Percentiles rank a stretch among this genome's conserved stretches.
Evolutionary conservation across 2,329 filamentous ascomycete species (phyloP).

Genomic region (Thermothelomyces thermophilus): DNA sequence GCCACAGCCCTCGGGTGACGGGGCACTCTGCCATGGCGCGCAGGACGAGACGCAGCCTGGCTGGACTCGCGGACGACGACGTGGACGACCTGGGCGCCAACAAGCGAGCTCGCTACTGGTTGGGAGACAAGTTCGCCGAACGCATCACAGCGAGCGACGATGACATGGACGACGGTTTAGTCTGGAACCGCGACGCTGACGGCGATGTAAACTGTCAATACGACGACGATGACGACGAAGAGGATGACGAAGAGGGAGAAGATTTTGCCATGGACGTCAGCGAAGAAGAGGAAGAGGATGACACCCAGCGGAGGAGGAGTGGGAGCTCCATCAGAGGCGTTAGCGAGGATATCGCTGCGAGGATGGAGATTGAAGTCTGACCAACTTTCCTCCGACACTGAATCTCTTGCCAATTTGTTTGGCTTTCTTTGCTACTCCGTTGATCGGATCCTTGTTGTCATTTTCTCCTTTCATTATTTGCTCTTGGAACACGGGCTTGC

Average conservation of each 20-base stretch:
- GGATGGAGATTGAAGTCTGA: conserved; percentile 53
- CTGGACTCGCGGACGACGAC: conserved; percentile 28
- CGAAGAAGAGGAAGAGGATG: conserved; percentile 35
- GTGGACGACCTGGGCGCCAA: conserved; percentile 50
- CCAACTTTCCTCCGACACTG: too few relatives aligned
- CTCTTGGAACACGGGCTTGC: background rate
- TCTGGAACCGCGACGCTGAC: conserved; percentile 54
- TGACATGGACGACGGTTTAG: conserved; percentile 46
- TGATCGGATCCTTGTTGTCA: conserved; percentile 9
- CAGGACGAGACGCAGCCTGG: conserved; percentile 19
- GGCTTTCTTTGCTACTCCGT: background rate
- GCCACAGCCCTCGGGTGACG: conserved; percentile 47
- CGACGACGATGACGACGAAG: conserved; percentile 39
- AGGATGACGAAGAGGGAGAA: conserved; percentile 32
- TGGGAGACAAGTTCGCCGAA: conserved; percentile 59
- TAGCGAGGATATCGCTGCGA: conserved; percentile 56
- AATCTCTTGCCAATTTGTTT: background rate
- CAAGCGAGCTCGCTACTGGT: conserved; percentile 85
- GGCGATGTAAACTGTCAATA: conserved; percentile 47
- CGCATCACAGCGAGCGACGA: conserved; percentile 38
- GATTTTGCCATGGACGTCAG: conserved; percentile 29
- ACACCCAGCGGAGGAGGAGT: conserved; percentile 30
- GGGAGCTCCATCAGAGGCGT: conserved; percentile 45
- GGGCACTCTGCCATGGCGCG: conserved; percentile 24
- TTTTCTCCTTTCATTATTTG: conserved; percentile 10